Percentiles rank a stretch among this genome's conserved stretches.
phyloP scores from a whole-genome alignment of 1,284 basidiomycete species.

The Hymenochaete sp. region DNA sequence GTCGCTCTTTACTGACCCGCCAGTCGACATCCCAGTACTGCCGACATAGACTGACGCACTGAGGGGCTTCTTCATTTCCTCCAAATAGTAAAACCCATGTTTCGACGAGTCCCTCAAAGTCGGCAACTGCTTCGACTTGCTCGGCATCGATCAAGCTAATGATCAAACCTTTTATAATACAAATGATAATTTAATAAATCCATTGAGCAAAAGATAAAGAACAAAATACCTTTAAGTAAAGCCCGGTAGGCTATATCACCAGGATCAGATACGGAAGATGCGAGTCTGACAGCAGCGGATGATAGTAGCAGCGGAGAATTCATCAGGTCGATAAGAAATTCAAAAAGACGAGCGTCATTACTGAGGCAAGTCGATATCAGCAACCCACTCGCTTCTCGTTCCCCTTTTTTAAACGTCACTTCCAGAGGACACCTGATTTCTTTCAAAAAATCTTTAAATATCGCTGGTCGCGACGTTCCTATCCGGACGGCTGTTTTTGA shows the following conservation, averaged over 20 bases:
- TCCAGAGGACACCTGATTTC: conserved; percentile 9
- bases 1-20: conserved; percentile 48
- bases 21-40: conserved; percentile 75
- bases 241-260: conserved; percentile 78
- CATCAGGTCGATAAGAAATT: conserved; percentile 44
- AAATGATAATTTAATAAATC: background rate
- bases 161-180: conserved; percentile 44
- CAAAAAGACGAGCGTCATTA: conserved; percentile 50
- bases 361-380: conserved; percentile 50
- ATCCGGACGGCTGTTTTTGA: conserved; percentile 10
- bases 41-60: conserved; percentile 61
- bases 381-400: conserved; percentile 41
- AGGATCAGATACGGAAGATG: conserved; percentile 64
- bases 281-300: conserved; percentile 53
- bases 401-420: conserved; percentile 34
- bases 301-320: conserved; percentile 71
- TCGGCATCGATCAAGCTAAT: conserved; percentile 66
- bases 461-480: conserved; percentile 5
- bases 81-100: conserved; percentile 79
- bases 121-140: conserved; percentile 62
- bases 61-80: conserved; percentile 59
- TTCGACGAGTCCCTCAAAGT: conserved; percentile 63
- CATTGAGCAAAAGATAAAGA: conserved; percentile 11
- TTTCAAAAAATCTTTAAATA: conserved; percentile 5
- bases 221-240: conserved; percentile 63